These are phyloP conservation scores for Aspergillus clavatus DNA, from an alignment of 2,329 filamentous ascomycete species.

Conservation along the genomic window DNA sequence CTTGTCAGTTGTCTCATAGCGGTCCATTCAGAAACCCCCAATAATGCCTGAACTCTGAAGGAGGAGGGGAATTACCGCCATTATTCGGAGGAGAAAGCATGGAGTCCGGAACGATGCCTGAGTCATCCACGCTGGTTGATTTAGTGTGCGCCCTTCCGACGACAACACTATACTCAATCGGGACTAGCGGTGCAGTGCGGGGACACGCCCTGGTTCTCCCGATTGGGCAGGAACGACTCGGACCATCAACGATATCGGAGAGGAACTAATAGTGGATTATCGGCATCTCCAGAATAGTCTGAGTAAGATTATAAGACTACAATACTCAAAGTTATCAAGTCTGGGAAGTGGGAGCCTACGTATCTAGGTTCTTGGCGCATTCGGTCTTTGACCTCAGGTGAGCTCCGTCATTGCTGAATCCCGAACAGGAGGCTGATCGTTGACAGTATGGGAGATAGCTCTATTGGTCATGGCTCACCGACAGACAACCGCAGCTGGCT, in stretches of 20 bases:
- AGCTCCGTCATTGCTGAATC: background rate
- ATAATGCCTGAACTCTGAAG: background rate
- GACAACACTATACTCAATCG: constrained; percentile 25
- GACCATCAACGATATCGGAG: background rate
- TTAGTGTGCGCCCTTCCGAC: constrained; percentile 26
- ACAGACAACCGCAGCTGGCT: too few species aligned
- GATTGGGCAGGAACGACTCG: constrained; percentile 11
- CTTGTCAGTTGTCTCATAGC: background rate
- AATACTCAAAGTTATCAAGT: background rate
- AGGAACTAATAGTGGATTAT: background rate
- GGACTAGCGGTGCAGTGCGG: constrained; percentile 10
- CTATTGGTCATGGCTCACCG: too few species aligned
- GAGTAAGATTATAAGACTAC: background rate
- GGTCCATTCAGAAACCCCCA: background rate
- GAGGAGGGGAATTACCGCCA: background rate
- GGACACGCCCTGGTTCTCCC: constrained; percentile 3
- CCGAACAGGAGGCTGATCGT: background rate
- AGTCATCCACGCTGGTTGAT: constrained; percentile 5
- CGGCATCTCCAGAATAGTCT: background rate
- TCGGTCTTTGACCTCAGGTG: too few species aligned
- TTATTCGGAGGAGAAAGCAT: background rate
- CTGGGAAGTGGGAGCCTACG: too few species aligned
- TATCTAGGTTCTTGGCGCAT: background rate
- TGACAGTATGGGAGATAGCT: too few species aligned
- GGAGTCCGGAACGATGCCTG: constrained; percentile 8